Evolutionary conservation across 2,329 filamentous ascomycete genomes (phyloP), one percentile per base, ranked within the genome.

Genomic region (Clonostachys rhizophaga): DNA sequence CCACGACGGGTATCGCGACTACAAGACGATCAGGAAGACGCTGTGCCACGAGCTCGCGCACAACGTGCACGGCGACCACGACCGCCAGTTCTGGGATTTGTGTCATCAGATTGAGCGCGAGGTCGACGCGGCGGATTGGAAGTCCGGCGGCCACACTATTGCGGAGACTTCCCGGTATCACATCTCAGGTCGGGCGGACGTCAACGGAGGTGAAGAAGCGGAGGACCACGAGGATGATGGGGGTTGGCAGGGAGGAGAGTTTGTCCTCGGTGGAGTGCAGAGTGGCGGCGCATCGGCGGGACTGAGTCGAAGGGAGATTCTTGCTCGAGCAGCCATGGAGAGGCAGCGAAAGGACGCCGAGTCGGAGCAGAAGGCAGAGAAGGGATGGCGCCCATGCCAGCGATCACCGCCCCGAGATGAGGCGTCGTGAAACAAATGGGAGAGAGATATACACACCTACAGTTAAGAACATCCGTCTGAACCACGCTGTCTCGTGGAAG

Each of bases 11-110:
- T 97, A 96, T 60, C 74, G 94, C 36, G 90, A 96, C 62, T 99
- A 97, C 69, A 86, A 86, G 57, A 91, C 87, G 0, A 95, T 99
- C 43, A 81, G 94, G 45, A 89, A 88, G 56, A 97, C 94, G 42
- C 74, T 99, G 12, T 97, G 92, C 61, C 94, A 99, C 69, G 94
- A 99, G 71, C 75, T 99, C 16, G 86, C 91, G 54, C 94, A 99
- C 66, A 96, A 96, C 58, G 89, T 96, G 10, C 86, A 87, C 68
- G 76, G 87, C 0, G 82, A 87, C 0, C 94, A 99, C 64, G 91
- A 97, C 65, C 74, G 82, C 16, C 71, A 87, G 42, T 99, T 99
- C 60, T 97, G 94, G 92, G 81, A 90, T 46, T 65, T 99, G 57
- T 96, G 89, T 55, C 84, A 84, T 55, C 78, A 86, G 71, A 95